A percentile compares a stretch with the other conserved stretches of the same genome.
Evolutionary conservation across 202 grass and related monocot genomes (phyloP).

Genomic region (Carex arenaria): DNA sequence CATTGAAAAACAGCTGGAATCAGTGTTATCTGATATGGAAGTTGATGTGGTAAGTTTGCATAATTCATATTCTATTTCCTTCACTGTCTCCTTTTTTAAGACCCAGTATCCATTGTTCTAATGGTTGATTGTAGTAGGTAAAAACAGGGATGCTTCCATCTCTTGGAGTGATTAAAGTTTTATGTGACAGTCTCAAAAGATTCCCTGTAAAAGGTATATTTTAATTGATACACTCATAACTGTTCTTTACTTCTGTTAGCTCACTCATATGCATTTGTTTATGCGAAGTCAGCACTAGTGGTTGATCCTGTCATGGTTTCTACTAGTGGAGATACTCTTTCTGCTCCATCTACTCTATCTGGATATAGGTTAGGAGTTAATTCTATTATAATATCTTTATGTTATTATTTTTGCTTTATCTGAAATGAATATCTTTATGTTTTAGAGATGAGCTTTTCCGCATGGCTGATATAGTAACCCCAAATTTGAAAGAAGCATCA

Average conservation of each 20-base stretch:
- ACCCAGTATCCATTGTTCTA: neutral
- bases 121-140: constrained; percentile 40
- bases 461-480: constrained; percentile 95
- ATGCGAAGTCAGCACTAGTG: constrained; percentile 91
- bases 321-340: constrained; percentile 82
- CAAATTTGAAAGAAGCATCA: constrained; percentile 96
- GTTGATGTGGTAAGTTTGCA: constrained; percentile 74
- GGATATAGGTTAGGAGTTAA: constrained; percentile 46
- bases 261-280: constrained; percentile 36
- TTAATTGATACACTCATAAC: neutral
- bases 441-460: constrained; percentile 74
- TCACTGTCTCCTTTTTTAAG: neutral
- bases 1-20: constrained; percentile 63
- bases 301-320: constrained; percentile 99
- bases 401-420: constrained; percentile 5
- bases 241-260: neutral
- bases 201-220: constrained; percentile 87
- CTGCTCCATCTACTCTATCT: constrained; percentile 50
- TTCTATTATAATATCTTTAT: neutral
- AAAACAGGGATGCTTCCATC: constrained; percentile 98
- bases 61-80: neutral
- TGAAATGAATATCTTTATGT: constrained; percentile 27
- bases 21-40: constrained; percentile 88
- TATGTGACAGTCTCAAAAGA: constrained; percentile 65
- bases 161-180: constrained; percentile 51